phyloP scores from a whole-genome alignment of 129 eudicot species.

The Cynara cardunculus region DNA sequence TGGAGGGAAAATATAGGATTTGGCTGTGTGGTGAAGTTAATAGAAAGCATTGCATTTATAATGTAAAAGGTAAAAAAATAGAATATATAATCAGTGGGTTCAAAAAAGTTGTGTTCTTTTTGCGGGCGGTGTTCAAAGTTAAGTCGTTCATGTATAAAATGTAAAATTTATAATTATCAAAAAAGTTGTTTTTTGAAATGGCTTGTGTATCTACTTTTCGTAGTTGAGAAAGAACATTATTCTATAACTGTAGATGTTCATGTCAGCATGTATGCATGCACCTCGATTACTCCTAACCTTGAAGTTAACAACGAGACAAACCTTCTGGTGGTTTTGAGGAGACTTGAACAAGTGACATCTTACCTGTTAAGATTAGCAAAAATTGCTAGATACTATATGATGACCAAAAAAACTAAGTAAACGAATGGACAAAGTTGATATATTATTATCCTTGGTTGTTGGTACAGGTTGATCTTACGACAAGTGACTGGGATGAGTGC shows the following conservation, averaged over 20 bases:
- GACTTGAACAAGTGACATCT: too few species aligned
- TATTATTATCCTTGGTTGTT: neutral
- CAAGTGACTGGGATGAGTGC: slow-evolving; percentile 96
- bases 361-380: neutral
- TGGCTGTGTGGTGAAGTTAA: neutral
- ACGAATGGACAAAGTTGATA: neutral
- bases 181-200: neutral
- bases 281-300: too few species aligned
- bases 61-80: too few species aligned
- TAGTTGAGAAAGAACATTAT: too few species aligned
- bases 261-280: too few species aligned
- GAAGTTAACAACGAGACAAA: neutral
- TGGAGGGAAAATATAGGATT: neutral
- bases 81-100: too few species aligned
- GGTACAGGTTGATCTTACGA: slow-evolving; percentile 69
- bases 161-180: neutral
- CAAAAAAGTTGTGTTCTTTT: too few species aligned
- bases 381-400: neutral
- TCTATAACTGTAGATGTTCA: too few species aligned
- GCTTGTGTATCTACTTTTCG: too few species aligned
- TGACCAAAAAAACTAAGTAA: neutral
- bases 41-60: neutral
- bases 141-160: neutral
- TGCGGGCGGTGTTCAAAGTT: too few species aligned
- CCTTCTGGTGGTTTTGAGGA: neutral